A percentile compares a stretch with the other conserved stretches of the same genome.
Evolutionary conservation across 257 asterid genomes (phyloP).

Genomic region (Nicotiana benthamiana): DNA sequence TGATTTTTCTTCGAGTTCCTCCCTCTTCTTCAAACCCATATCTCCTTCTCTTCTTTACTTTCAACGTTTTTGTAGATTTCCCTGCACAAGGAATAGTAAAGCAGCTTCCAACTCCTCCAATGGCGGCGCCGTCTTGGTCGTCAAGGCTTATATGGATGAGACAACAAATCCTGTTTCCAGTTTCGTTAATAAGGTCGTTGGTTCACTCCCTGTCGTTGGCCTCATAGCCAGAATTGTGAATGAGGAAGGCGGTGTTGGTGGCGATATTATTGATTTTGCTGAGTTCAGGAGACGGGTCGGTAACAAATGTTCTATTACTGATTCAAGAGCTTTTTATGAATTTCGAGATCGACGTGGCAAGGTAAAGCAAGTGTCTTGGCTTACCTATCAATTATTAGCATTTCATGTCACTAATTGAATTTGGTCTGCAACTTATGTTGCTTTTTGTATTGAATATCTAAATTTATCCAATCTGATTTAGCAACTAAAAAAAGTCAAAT

Average conservation of each 20-base stretch:
- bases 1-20: slow-evolving; percentile 23
- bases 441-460: not conserved
- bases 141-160: slow-evolving; percentile 82
- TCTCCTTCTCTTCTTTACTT: slow-evolving; percentile 44
- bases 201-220: slow-evolving; percentile 83
- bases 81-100: slow-evolving; percentile 21
- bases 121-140: slow-evolving; percentile 26
- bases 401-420: not conserved
- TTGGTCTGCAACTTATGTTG: not conserved
- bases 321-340: slow-evolving; percentile 74
- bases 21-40: slow-evolving; percentile 28
- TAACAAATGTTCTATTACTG: slow-evolving; percentile 76
- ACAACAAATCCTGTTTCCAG: slow-evolving; percentile 58
- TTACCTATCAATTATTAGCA: not conserved
- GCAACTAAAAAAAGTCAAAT: not conserved
- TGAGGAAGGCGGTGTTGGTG: slow-evolving; percentile 89
- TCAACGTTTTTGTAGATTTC: slow-evolving; percentile 33
- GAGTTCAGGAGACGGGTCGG: slow-evolving; percentile 89
- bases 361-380: slow-evolving; percentile 25
- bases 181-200: slow-evolving; percentile 66
- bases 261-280: slow-evolving; percentile 75
- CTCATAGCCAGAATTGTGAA: slow-evolving; percentile 68
- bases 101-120: slow-evolving; percentile 20
- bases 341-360: slow-evolving; percentile 76
- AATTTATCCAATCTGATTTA: not conserved